These are phyloP conservation scores for Penstemon newberryi DNA, from an alignment of 257 asterid genomes.

Conservation along the genomic window DNA sequence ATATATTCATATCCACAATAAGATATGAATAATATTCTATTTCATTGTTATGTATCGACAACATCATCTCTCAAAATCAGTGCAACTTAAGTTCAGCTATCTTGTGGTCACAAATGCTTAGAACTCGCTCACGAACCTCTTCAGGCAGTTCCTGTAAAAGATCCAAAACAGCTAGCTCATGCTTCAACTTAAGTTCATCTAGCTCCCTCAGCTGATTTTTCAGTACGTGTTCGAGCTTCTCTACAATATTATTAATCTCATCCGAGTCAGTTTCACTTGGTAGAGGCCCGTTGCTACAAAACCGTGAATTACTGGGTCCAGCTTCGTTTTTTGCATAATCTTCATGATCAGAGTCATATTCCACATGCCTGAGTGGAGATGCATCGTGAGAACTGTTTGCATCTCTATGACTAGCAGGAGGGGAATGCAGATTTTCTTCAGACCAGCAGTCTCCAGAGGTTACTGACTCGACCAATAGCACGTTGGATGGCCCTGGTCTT, in stretches of 20 bases:
- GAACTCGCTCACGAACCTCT: conserved; percentile 47
- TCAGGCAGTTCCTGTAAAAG: conserved; percentile 59
- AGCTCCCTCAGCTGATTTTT: conserved; percentile 68
- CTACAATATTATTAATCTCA: conserved; percentile 39
- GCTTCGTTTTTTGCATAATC: conserved; percentile 29
- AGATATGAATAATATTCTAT: too few relatives aligned
- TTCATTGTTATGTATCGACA: conserved; percentile 8
- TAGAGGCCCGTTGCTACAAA: conserved; percentile 24
- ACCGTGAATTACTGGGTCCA: conserved; percentile 22
- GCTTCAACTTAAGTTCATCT: conserved; percentile 61
- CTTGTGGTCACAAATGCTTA: conserved; percentile 48
- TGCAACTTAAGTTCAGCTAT: conserved; percentile 35
- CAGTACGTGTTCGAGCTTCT: conserved; percentile 60
- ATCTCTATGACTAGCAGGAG: conserved; percentile 30
- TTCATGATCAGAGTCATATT: conserved; percentile 9
- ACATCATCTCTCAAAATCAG: conserved; percentile 22
- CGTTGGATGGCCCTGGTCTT: conserved; percentile 46
- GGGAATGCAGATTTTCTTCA: conserved; percentile 50
- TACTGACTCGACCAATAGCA: conserved; percentile 43
- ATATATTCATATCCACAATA: background rate
- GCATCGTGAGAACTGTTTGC: conserved; percentile 29
- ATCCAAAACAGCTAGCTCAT: conserved; percentile 52
- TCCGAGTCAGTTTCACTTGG: conserved; percentile 34
- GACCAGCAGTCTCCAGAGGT: conserved; percentile 57
- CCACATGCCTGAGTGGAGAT: conserved; percentile 7